A percentile compares a stretch with the other conserved stretches of the same genome.
Evolutionary conservation across 148 eudicot species (phyloP).

Genomic region (Rhododendron kiyosumense): DNA sequence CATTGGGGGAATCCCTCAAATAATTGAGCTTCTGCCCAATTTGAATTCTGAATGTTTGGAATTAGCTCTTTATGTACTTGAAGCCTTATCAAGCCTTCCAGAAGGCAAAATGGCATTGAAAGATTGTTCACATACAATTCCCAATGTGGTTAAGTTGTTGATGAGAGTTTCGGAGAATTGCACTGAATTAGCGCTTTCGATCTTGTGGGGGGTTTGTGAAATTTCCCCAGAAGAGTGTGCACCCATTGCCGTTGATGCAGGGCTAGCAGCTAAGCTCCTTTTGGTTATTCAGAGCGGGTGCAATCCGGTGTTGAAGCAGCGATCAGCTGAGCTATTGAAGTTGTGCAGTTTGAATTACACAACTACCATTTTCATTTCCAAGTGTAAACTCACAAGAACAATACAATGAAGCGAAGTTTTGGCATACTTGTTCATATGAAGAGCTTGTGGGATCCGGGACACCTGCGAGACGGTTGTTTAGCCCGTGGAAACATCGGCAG

Average conservation of each 20-base stretch:
- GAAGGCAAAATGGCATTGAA: conserved; percentile 62
- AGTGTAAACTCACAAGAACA: conserved; percentile 93
- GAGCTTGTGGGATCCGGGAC: not conserved
- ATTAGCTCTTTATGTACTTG: conserved; percentile 49
- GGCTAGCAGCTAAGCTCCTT: conserved; percentile 75
- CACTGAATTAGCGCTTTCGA: conserved; percentile 63
- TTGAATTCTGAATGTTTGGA: conserved; percentile 67
- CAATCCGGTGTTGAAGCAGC: conserved; percentile 64
- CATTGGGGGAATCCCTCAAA: conserved; percentile 63
- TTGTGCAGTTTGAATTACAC: conserved; percentile 79
- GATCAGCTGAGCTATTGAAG: conserved; percentile 78
- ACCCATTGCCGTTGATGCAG: conserved; percentile 67
- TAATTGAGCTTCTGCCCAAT: conserved; percentile 59
- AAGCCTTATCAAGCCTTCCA: conserved; percentile 33
- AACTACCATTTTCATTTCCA: conserved; percentile 63
- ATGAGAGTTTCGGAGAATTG: conserved; percentile 78
- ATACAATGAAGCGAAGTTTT: conserved; percentile 40
- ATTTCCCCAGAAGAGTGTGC: conserved; percentile 75
- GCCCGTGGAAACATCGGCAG: not conserved
- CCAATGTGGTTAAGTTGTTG: conserved; percentile 51
- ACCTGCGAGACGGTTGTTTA: not conserved
- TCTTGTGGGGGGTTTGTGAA: conserved; percentile 65
- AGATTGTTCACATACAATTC: conserved; percentile 50
- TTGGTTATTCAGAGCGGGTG: conserved; percentile 90
- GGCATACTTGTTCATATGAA: not conserved